Evolutionary conservation across 139 green algal genomes (phyloP).

Genomic region (Penium margaritaceum): DNA sequence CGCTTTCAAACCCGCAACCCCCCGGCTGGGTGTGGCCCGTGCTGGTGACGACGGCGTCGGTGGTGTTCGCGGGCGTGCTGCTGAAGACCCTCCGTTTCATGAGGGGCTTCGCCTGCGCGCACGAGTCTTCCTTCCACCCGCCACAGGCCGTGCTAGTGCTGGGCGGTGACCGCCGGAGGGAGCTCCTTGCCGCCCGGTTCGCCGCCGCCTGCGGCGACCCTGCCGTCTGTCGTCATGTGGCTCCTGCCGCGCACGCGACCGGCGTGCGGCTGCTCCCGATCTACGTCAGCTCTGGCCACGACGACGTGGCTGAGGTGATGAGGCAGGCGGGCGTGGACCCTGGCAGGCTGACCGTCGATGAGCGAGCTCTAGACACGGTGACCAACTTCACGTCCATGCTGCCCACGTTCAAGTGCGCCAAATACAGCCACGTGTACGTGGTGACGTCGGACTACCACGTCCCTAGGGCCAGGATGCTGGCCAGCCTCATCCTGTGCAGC

Average conservation of each 20-base stretch:
- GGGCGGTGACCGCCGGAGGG: slow-evolving; percentile 1
- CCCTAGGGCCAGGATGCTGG: slow-evolving; percentile 13
- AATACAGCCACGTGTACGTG: slow-evolving; percentile 39
- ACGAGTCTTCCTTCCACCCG: background rate
- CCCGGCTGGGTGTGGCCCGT: slow-evolving; percentile 11
- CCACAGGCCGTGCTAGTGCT: slow-evolving; percentile 25
- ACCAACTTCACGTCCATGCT: slow-evolving; percentile 32
- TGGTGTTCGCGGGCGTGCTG: slow-evolving; percentile 14
- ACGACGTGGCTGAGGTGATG: slow-evolving; percentile 34
- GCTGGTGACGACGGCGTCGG: slow-evolving; percentile 3
- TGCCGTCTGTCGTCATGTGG: background rate
- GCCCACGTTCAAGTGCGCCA: slow-evolving; percentile 7
- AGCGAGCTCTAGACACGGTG: slow-evolving; percentile 38
- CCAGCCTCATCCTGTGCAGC: slow-evolving; percentile 22
- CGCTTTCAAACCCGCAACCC: too few relatives aligned
- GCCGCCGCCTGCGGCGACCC: background rate
- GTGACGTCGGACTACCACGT: slow-evolving; percentile 46
- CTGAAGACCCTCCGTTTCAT: slow-evolving; percentile 2
- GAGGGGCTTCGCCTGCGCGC: background rate
- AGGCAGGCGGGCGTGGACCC: slow-evolving; percentile 18
- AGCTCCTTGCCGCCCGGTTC: background rate
- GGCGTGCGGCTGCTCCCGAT: slow-evolving; percentile 22
- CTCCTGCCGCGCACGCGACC: background rate
- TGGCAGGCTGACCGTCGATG: slow-evolving; percentile 13
- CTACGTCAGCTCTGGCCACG: slow-evolving; percentile 31